Base-by-base conservation (phyloP, 495 filamentous ascomycete species). In the Aspergillus steynii region DNA sequence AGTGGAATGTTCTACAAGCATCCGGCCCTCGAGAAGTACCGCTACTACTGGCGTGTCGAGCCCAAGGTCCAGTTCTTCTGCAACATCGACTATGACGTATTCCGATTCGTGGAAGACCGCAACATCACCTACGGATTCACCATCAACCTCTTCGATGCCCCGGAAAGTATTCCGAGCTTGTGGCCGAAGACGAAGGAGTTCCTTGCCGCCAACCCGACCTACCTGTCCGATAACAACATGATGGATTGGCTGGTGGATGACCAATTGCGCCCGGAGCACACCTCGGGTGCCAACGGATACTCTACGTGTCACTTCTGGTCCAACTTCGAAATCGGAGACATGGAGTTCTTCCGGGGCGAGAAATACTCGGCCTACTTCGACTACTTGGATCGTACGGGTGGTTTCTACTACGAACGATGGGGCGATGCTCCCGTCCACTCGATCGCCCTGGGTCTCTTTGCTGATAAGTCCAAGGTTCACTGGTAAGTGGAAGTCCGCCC, bases 301-400 rank as follows among this genome's bases (percentile, higher is more conserved):
- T 95, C 91, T 10, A 99, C 96, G n/a, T 99, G 96, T 74, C 96
- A 99, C 76, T 99, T 99, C 81, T 99, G 96, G 96, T 92, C 87
- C 60, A 99, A 99, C 77, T 99, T 99, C 69, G 96, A 99, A 77
- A 96, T 99, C 66, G 96, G 86, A 37, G 93, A 97, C 71, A 86
- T 99, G 85, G 85, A 83, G 61, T 97, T 99, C 79, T 99, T 93
- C 92, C 83, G 96, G 10, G 89, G 92, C 66, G 85, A 93, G 72
- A 82, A 85, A 54, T 99, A 99, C 72, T 89, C 94, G 71, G 91
- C 92, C 55, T 99, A 97, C 72, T 99, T 99, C 77, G 88, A 97
- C 72, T 91, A 97, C 71, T 80, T 99, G 34, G 96, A 99, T 76
- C 86, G 90, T 26, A 89, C 92, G 0, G 96, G 96, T 34, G 95